phyloP scores from a whole-genome alignment of 257 asterid species.

The Ophiorrhiza pumila region DNA sequence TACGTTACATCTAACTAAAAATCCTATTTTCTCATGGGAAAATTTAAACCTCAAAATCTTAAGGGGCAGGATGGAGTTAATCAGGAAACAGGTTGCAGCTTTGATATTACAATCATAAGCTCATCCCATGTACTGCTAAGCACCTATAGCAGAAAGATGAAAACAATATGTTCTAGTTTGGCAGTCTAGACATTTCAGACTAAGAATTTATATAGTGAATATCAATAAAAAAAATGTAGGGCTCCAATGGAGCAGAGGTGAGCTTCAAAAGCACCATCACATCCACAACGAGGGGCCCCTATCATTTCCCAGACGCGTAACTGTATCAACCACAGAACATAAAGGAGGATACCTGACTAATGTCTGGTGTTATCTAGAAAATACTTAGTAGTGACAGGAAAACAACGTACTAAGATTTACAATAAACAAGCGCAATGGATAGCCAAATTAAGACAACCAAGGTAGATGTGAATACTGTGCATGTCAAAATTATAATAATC shows the following conservation, averaged over 20 bases:
- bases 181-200: not conserved
- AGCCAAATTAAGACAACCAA: not conserved
- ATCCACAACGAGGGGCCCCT: slow-evolving; percentile 63
- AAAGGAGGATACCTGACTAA: slow-evolving; percentile 56
- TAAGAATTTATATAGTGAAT: not conserved
- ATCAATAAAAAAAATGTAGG: slow-evolving; percentile 20
- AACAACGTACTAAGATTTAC: not conserved
- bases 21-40: too few species aligned
- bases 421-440: not conserved
- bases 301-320: slow-evolving; percentile 57
- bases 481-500: not conserved
- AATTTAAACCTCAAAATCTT: too few species aligned
- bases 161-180: not conserved
- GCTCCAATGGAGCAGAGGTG: slow-evolving; percentile 71
- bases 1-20: too few species aligned
- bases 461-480: not conserved
- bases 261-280: slow-evolving; percentile 30
- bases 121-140: not conserved
- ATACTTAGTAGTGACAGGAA: not conserved
- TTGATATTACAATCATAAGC: too few species aligned
- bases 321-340: slow-evolving; percentile 47
- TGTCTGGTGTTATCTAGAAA: slow-evolving; percentile 26
- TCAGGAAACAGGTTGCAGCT: too few species aligned
- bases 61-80: too few species aligned
- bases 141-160: not conserved